Base-by-base conservation (phyloP, 1,284 basidiomycete species). In the Ganoderma boninense region DNA sequence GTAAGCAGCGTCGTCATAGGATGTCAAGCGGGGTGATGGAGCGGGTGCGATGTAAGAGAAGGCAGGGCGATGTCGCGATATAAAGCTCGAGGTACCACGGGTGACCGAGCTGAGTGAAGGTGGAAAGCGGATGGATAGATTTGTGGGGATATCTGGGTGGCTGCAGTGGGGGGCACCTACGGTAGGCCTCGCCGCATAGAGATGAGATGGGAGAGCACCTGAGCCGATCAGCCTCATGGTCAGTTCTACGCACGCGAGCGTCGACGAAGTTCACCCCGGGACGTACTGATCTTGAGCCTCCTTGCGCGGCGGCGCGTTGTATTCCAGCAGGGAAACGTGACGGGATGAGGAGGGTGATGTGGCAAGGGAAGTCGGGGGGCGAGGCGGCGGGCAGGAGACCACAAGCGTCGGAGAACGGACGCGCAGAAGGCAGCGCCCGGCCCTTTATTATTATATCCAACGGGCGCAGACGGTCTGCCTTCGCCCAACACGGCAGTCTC, bases 221-320 rank as follows among this genome's bases (percentile, higher is more conserved):
- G 80, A 76, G 75, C 77, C 76, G 79, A 79, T 75, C 74, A 71
- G 82, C 82, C 82, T 83, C 82, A 80, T 83, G 82, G 82, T 77
- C 73, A 80, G 78, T 74, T 52, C 72, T 80, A 81, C 79, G 82
- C 79, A 82, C 80, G 81, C 79, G 81, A 77, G 72, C 67, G 67
- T 62, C 69, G 73, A 76, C 23, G 49, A 57, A 64, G 61, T 65
- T n/a, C 46, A 61, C 59, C 60, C 42, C 52, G 69, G 63, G 67
- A 71, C 72, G 70, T 66, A 73, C 72, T 69, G 65, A 69, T 68
- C 63, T 23, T 57, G 54, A 35, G 26, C 14, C 65, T 65, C 65
- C 66, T 40, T 67, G 67, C 68, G 64, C 68, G 40, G 59, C 29
- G 57, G 66, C 66, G 68, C 64, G 70, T 18, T 64, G 62, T 56